These are phyloP conservation scores for Closterium sp. DNA, from an alignment of 139 green algal genomes.

Conservation along the genomic window DNA sequence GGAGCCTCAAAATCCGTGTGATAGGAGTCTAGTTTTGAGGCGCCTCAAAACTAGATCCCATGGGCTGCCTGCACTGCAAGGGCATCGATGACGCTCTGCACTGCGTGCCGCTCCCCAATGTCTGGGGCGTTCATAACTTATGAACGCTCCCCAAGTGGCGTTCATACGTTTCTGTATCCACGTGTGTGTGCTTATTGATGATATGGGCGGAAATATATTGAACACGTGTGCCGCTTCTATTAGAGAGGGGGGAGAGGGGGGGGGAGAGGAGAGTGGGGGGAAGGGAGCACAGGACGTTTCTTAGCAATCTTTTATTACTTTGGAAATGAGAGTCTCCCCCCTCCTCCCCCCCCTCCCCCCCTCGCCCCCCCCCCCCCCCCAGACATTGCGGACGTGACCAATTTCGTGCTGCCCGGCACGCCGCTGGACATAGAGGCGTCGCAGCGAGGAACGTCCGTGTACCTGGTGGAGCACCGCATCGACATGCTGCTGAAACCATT, in stretches of 20 bases:
- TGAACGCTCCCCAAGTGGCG: slow-evolving; percentile 61
- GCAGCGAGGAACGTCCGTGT: slow-evolving; percentile 51
- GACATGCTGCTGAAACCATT: slow-evolving; percentile 63
- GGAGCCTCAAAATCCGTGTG: no score
- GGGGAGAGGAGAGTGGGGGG: no score
- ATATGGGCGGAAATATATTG: no score
- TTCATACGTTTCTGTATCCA: slow-evolving; percentile 33
- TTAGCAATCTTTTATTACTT: no score
- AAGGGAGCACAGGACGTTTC: no score
- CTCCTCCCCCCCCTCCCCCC: not conserved
- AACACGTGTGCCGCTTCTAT: no score
- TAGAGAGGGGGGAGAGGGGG: no score
- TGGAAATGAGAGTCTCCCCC: no score
- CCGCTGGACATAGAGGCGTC: slow-evolving; percentile 57
- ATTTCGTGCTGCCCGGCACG: slow-evolving; percentile 55
- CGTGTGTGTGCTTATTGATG: no score
- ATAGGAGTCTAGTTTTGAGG: no score
- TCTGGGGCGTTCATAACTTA: no score
- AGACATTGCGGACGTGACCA: slow-evolving; percentile 64
- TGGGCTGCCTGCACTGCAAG: slow-evolving; percentile 51
- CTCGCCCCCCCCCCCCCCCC: not conserved
- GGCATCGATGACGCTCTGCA: slow-evolving; percentile 65
- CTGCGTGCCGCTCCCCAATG: slow-evolving; percentile 56
- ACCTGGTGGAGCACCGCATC: slow-evolving; percentile 60
- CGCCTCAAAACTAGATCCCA: no score